Evolutionary conservation across 805 yeast species (phyloP).

Genomic region (Candida vartiovaarae): DNA sequence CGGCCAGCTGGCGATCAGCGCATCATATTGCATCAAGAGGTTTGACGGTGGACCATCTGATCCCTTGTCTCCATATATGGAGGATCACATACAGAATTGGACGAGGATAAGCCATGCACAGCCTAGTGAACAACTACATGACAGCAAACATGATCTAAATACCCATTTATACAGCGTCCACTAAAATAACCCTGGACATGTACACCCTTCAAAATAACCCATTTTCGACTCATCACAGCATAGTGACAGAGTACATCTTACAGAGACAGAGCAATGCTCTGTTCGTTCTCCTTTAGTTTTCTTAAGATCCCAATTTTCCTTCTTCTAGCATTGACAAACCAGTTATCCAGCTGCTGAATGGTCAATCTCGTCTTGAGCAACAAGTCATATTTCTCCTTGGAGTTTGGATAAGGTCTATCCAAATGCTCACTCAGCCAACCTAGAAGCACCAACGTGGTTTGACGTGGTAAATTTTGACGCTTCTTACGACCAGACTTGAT

Average conservation of each 20-base stretch:
- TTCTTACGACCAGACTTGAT: conserved; percentile 25
- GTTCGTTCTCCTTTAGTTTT: conserved; percentile 22
- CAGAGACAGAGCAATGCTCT: conserved; percentile 21
- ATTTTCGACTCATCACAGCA: too few relatives aligned
- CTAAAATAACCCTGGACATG: too few relatives aligned
- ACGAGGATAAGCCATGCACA: too few relatives aligned
- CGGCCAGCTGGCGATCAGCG: too few relatives aligned
- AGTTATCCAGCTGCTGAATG: conserved; percentile 72
- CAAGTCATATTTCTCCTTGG: conserved; percentile 64
- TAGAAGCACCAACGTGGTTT: conserved; percentile 61
- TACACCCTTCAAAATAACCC: too few relatives aligned
- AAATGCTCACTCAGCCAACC: conserved; percentile 69
- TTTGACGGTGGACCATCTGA: too few relatives aligned
- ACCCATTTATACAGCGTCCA: not conserved
- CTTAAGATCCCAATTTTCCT: conserved; percentile 42
- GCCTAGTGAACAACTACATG: too few relatives aligned
- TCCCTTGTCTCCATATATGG: too few relatives aligned
- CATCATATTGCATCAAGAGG: too few relatives aligned
- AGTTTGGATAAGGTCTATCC: conserved; percentile 79
- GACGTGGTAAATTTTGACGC: conserved; percentile 73
- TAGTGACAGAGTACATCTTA: not conserved
- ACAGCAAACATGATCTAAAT: not conserved
- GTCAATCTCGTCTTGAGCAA: conserved; percentile 69
- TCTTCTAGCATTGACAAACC: conserved; percentile 86
- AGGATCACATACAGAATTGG: too few relatives aligned